Conservation (phyloP, 306 rosid genomes). For the Gastrolobium bilobum region DNA sequence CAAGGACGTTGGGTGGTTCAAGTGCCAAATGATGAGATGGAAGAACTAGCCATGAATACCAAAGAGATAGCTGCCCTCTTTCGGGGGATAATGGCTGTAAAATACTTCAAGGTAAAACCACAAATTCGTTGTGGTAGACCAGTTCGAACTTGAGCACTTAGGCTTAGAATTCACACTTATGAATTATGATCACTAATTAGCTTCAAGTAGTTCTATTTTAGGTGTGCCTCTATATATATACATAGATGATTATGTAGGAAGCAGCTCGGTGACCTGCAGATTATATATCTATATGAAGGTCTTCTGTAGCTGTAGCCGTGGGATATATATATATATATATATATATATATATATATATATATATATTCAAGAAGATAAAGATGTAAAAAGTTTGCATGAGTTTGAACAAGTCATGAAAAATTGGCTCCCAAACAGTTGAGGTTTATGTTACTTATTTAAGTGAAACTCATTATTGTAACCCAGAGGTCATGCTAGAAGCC, state of each 20-base stretch:
- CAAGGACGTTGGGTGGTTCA: conserved; percentile 44
- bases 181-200: background rate
- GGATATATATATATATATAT: background rate
- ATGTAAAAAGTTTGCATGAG: conserved; percentile 5
- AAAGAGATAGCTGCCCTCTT: conserved; percentile 33
- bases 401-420: conserved; percentile 17
- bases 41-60: conserved; percentile 30
- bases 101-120: conserved; percentile 36
- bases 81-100: conserved; percentile 11
- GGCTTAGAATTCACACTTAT: background rate
- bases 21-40: conserved; percentile 36
- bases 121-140: conserved; percentile 23
- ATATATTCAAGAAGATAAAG: background rate
- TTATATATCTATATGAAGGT: conserved; percentile 23
- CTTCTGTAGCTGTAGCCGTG: conserved; percentile 29
- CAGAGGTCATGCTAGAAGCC: background rate
- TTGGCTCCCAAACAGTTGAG: background rate
- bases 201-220: background rate
- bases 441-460: background rate
- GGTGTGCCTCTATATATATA: background rate
- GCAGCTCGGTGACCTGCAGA: conserved; percentile 27
- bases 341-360: no score
- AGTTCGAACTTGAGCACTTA: background rate
- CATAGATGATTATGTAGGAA: background rate
- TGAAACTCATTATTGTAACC: conserved; percentile 7